phyloP scores from a whole-genome alignment of 345 rosid species.

The Hibiscus mutabilis region DNA sequence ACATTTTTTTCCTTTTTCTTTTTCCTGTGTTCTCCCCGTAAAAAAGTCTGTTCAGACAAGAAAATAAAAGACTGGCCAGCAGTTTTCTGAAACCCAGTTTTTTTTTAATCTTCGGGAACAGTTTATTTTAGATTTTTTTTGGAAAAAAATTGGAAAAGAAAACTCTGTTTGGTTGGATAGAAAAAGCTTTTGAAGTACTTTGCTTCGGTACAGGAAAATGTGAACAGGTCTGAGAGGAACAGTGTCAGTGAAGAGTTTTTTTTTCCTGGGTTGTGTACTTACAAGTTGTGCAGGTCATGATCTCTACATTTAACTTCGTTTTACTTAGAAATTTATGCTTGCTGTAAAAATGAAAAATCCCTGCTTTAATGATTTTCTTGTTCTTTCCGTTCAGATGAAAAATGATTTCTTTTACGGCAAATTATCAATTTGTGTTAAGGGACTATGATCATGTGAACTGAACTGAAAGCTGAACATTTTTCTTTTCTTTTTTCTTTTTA shows the following conservation, averaged over 20 bases:
- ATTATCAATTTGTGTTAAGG: neutral
- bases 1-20: neutral
- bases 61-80: conserved; percentile 19
- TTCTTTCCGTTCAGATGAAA: no score
- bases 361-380: no score
- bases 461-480: neutral
- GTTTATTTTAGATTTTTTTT: conserved; percentile 10
- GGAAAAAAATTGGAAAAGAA: neutral
- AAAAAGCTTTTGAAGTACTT: conserved; percentile 16
- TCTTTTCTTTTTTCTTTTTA: no score
- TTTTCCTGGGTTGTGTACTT: neutral
- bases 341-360: no score
- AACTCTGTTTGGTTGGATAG: neutral
- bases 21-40: neutral
- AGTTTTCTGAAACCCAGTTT: conserved; percentile 24
- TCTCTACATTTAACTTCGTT: conserved; percentile 12
- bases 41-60: conserved; percentile 22
- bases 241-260: conserved; percentile 12
- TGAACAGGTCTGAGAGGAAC: conserved; percentile 14
- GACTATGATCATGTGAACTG: neutral
- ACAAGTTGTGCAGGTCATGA: conserved; percentile 35
- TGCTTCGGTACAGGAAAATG: conserved; percentile 28
- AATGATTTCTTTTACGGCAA: neutral
- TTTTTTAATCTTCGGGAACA: conserved; percentile 8
- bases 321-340: neutral